Conservation (phyloP, 2,329 filamentous ascomycete species). For the Pseudocercospora cruenta region DNA sequence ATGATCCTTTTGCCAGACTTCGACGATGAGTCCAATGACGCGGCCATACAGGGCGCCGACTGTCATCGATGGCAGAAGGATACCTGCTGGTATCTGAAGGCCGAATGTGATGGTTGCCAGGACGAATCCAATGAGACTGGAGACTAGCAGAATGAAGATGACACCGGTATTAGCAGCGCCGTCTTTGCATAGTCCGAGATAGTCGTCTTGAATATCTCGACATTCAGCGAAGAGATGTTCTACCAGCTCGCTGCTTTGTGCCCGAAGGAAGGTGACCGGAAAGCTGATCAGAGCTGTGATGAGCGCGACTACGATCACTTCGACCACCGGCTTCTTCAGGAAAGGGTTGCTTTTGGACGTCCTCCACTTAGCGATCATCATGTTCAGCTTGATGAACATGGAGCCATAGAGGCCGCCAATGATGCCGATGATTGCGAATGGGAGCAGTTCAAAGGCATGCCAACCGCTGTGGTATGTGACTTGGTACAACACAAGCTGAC, state of each 20-base stretch:
- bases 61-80: slow-evolving; percentile 93
- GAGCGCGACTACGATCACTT: slow-evolving; percentile 78
- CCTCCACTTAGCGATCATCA: slow-evolving; percentile 81
- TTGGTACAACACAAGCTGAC: slow-evolving; percentile 94
- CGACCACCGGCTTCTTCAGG: slow-evolving; percentile 70
- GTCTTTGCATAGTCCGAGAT: slow-evolving; percentile 86
- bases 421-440: slow-evolving; percentile 83
- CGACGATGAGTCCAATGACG: slow-evolving; percentile 84
- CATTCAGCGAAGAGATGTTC: slow-evolving; percentile 93
- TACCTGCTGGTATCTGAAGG: slow-evolving; percentile 89
- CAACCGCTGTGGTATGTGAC: slow-evolving; percentile 89
- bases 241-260: slow-evolving; percentile 87
- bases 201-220: slow-evolving; percentile 77
- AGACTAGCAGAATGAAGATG: slow-evolving; percentile 79
- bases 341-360: slow-evolving; percentile 66
- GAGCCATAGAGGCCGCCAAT: slow-evolving; percentile 92
- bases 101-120: slow-evolving; percentile 89
- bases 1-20: slow-evolving; percentile 81
- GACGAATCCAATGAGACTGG: slow-evolving; percentile 80
- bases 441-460: slow-evolving; percentile 92
- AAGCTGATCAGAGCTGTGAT: slow-evolving; percentile 90
- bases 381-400: slow-evolving; percentile 92
- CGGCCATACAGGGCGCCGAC: slow-evolving; percentile 90
- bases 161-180: slow-evolving; percentile 81
- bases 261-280: slow-evolving; percentile 94